phyloP scores from a whole-genome alignment of 169 alveolate species.

The Ichthyophthirius multifiliis region DNA sequence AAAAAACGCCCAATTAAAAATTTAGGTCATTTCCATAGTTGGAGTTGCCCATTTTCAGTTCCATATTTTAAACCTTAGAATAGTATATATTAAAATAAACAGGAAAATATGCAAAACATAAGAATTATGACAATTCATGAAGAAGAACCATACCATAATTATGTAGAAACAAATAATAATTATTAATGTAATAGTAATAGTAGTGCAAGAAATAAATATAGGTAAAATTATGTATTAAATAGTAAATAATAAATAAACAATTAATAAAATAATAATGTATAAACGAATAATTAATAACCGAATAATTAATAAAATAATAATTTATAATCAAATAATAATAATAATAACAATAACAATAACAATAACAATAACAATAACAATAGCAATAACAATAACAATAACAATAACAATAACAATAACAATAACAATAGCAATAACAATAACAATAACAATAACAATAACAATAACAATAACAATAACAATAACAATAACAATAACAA shows the following conservation, averaged over 20 bases:
- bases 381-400: conserved; percentile 18
- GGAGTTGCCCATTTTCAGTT: neutral
- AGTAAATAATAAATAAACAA: neutral
- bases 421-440: conserved; percentile 1
- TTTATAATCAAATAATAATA: neutral
- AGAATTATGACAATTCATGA: conserved; percentile 2
- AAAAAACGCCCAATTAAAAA: too few relatives aligned
- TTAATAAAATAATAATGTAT: neutral
- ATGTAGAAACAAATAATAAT: neutral
- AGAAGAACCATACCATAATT: conserved; percentile 3
- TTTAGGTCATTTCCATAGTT: neutral
- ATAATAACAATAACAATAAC: neutral
- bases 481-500: neutral
- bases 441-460: neutral
- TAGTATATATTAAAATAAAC: neutral
- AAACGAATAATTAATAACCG: neutral
- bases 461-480: neutral
- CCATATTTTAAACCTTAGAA: neutral
- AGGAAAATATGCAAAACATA: neutral
- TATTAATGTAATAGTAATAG: neutral
- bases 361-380: neutral
- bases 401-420: conserved; percentile 10
- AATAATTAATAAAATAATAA: neutral
- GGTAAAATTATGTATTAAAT: neutral
- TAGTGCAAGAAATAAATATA: neutral